Conservation (phyloP, 768 basidiomycete species). For the Lactarius akahatsu region DNA sequence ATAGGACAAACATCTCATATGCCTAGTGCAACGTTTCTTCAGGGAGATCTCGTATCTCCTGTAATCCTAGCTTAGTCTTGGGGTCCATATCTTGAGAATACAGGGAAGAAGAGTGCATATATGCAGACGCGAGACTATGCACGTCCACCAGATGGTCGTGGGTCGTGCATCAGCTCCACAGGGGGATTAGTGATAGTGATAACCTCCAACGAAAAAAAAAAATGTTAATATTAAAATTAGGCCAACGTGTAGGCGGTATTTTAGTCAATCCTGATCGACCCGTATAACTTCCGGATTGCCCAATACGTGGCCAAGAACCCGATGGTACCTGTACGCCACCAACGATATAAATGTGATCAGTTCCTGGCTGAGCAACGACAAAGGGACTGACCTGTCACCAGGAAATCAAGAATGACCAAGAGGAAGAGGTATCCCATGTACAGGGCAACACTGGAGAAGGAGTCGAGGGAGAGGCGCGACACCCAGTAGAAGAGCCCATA, state of each 20-base stretch:
- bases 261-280: slow-evolving; percentile 74
- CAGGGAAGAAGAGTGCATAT: no score
- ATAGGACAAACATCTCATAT: background rate
- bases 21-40: background rate
- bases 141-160: no score
- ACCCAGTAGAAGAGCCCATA: slow-evolving; percentile 91
- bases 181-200: no score
- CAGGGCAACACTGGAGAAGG: slow-evolving; percentile 74
- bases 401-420: slow-evolving; percentile 79
- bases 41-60: background rate
- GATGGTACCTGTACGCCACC: slow-evolving; percentile 65
- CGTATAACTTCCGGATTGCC: slow-evolving; percentile 83
- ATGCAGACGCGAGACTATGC: no score
- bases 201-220: background rate
- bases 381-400: slow-evolving; percentile 68
- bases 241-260: background rate
- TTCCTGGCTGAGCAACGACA: slow-evolving; percentile 2
- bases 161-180: no score
- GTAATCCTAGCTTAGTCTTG: background rate
- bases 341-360: background rate
- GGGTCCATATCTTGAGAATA: no score
- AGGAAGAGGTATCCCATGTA: slow-evolving; percentile 91
- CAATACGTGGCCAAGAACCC: slow-evolving; percentile 91
- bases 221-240: background rate
- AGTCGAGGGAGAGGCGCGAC: slow-evolving; percentile 81